Conservation (phyloP, 2,329 filamentous ascomycete species). For the Alternaria incomplexa region DNA sequence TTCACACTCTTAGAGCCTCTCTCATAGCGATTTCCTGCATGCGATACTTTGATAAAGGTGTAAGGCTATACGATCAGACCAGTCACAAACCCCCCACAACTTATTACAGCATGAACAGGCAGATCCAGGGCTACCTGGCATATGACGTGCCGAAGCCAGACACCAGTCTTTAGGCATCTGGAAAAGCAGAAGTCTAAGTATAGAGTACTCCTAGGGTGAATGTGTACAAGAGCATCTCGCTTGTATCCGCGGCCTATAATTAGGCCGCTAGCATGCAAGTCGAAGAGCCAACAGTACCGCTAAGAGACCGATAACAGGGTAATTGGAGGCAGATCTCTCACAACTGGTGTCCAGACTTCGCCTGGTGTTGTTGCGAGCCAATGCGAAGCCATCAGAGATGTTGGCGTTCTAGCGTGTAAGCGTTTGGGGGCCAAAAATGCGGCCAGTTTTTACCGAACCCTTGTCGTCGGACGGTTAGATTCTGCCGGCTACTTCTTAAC, state of each 20-base stretch:
- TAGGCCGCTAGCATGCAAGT: not conserved
- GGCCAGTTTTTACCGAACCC: not conserved
- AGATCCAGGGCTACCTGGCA: not conserved
- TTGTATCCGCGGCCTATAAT: not conserved
- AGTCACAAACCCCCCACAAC: not conserved
- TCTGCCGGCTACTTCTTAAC: not conserved
- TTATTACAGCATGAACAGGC: not conserved
- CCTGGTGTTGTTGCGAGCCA: not conserved
- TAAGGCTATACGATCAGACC: not conserved
- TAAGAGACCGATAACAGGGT: not conserved
- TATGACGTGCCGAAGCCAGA: not conserved
- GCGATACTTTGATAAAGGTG: not conserved
- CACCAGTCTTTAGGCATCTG: not conserved
- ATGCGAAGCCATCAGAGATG: not conserved
- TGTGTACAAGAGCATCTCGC: not conserved
- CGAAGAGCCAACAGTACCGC: not conserved
- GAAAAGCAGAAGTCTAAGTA: not conserved
- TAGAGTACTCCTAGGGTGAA: not conserved
- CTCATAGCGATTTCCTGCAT: not conserved
- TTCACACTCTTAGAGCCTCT: too few species aligned
- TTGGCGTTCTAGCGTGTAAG: not conserved
- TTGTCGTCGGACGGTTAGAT: too few species aligned
- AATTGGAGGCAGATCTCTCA: not conserved
- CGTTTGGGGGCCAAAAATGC: not conserved
- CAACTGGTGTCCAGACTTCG: not conserved